Base-by-base conservation (phyloP, 2,329 filamentous ascomycete species). In the Fusarium equiseti region DNA sequence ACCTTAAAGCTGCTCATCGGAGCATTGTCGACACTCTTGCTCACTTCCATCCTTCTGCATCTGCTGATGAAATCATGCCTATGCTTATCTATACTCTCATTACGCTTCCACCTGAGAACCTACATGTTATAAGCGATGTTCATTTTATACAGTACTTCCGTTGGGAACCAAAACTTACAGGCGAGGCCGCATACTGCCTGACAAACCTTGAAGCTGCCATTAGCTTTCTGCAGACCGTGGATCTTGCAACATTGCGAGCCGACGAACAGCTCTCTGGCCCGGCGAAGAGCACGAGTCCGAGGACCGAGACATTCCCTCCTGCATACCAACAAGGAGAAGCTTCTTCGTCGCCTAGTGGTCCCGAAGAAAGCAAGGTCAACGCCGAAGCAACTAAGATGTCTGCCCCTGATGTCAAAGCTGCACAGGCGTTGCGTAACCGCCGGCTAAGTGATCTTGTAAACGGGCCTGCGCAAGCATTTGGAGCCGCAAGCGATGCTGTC, bases 51-150 rank as follows among this genome's bases (percentile, higher is more conserved):
- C 89, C 88, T 20, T 90, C 95, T 1, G 97, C 96, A 1, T 98
- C 96, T 2, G 96, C 96, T 5, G 96, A 99, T 77, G 96, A 98
- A 81, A 97, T 99, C 58, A 90, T 99, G 79, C 96, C 96, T 1
- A 97, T 97, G 80, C 87, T 99, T 68, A 99, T 99, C 67, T 99
- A 97, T 82, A 93, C 94, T 0, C 87, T 99, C 65, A 97, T 99
- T 77, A 98, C 94, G 5, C 91, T 95, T 46, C 91, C 94, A 1
- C 92, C 95, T 0, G 92, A 96, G 79, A 89, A 91, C 35, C 90
- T 98, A 50, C 93, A 95, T 79, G 91, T 95, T 59, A 94, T 97
- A 76, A 98, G 95, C 83, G 97, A 99, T 78, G 85, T 97, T n/a
- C 90, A 92, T 73, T 99, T 98, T 78, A 94, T 98, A 72, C 95